phyloP scores from a whole-genome alignment of 2,329 filamentous ascomycete species.

The Xylaria digitata region DNA sequence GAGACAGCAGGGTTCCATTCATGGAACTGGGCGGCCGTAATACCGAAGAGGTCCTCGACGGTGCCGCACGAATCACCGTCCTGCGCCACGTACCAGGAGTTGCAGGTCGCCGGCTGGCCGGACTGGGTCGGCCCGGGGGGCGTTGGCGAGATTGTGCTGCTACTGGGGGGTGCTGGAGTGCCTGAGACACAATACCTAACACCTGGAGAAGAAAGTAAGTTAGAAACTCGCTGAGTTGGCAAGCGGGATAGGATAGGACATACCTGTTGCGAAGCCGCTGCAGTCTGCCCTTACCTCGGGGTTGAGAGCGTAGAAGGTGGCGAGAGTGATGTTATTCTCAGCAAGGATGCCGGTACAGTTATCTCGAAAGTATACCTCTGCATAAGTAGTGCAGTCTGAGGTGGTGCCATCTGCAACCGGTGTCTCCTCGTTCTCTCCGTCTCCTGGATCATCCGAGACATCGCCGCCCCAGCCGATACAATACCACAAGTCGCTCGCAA shows the following conservation, averaged over 20 bases:
- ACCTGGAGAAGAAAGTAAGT: too few species aligned
- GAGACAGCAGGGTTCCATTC: conserved; percentile 23
- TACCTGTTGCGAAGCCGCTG: conserved; percentile 19
- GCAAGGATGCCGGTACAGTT: conserved; percentile 13
- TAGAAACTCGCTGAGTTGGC: too few species aligned
- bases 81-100: conserved; percentile 14
- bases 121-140: conserved; percentile 18
- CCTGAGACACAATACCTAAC: not conserved
- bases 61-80: conserved; percentile 10
- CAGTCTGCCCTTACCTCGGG: conserved; percentile 38
- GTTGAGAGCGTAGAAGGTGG: conserved; percentile 34
- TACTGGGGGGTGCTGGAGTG: conserved; percentile 12
- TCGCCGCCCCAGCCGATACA: conserved; percentile 16
- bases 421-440: conserved; percentile 12
- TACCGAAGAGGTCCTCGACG: not conserved
- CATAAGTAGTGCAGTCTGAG: conserved; percentile 14
- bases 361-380: not conserved
- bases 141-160: conserved; percentile 4
- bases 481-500: conserved; percentile 16
- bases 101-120: conserved; percentile 15
- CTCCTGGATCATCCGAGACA: conserved; percentile 7
- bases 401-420: conserved; percentile 12
- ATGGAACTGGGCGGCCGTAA: conserved; percentile 14
- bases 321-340: conserved; percentile 24
- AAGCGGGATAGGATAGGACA: not conserved